These are phyloP conservation scores for Acorus calamus DNA, from an alignment of 106 monocot genomes.

Conservation along the genomic window DNA sequence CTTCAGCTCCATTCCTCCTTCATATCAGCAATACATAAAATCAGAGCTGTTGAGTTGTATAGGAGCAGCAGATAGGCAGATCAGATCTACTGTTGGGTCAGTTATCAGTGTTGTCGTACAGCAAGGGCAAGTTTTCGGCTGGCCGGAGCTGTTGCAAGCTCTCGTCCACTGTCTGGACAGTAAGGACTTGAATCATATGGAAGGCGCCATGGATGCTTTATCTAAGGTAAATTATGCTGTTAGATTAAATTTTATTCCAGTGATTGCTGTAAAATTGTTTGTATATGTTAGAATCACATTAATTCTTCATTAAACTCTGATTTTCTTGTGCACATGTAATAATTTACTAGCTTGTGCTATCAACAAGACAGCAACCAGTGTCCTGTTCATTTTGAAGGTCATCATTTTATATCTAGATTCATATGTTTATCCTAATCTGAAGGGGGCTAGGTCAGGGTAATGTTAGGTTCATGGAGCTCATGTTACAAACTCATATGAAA, in stretches of 20 bases:
- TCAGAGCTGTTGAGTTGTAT: constrained; percentile 70
- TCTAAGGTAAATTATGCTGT: constrained; percentile 50
- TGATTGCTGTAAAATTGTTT: not conserved
- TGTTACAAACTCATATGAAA: no score
- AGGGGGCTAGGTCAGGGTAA: no score
- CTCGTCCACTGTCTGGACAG: constrained; percentile 83
- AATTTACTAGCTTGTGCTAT: no score
- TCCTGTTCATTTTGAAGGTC: no score
- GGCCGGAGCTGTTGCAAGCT: constrained; percentile 93
- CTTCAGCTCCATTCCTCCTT: constrained; percentile 52
- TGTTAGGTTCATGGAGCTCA: no score
- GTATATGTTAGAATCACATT: no score
- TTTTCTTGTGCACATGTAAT: no score
- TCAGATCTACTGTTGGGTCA: constrained; percentile 93
- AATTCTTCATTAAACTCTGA: no score
- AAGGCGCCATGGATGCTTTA: constrained; percentile 95
- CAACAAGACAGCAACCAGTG: no score
- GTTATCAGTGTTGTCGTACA: constrained; percentile 84
- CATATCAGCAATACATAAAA: constrained; percentile 76
- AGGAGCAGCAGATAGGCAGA: constrained; percentile 65
- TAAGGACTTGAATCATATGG: constrained; percentile 93
- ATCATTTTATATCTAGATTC: no score
- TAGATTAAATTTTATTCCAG: not conserved
- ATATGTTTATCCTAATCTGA: no score
- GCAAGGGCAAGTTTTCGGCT: constrained; percentile 43